Percentiles rank a stretch among this genome's conserved stretches.
These are phyloP conservation scores for Peronospora farinosa DNA, from an alignment of 352 stramenopile species.

Conservation along the genomic window DNA sequence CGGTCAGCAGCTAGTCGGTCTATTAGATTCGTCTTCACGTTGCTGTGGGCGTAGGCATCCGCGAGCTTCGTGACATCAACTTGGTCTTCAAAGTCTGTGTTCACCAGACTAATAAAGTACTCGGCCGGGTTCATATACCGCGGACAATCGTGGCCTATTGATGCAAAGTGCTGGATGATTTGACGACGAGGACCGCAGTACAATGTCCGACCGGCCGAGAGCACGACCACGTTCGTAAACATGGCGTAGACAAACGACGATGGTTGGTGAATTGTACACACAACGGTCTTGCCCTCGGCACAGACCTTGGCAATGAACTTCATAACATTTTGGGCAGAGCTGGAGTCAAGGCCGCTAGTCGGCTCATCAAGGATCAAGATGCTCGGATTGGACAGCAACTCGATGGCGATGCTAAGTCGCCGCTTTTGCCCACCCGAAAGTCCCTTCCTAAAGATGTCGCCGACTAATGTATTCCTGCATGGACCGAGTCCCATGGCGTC, in stretches of 20 bases:
- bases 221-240: constrained; percentile 42
- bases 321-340: constrained; percentile 17
- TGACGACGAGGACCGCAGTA: constrained; percentile 57
- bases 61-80: constrained; percentile 25
- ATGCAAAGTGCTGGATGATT: constrained; percentile 35
- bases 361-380: constrained; percentile 82
- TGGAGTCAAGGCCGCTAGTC: constrained; percentile 42
- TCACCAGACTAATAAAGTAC: constrained; percentile 46
- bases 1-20: constrained; percentile 6
- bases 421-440: constrained; percentile 77
- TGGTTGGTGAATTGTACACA: constrained; percentile 91
- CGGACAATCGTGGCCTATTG: constrained; percentile 29
- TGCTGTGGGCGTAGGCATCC: constrained; percentile 16
- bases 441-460: constrained; percentile 70
- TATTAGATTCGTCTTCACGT: constrained; percentile 1
- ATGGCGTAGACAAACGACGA: constrained; percentile 40
- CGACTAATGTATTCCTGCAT: constrained; percentile 51
- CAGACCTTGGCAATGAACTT: constrained; percentile 21
- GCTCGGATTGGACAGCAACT: constrained; percentile 60
- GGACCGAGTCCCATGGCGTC: constrained; percentile 43
- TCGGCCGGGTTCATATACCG: constrained; percentile 52
- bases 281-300: constrained; percentile 36
- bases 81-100: constrained; percentile 51
- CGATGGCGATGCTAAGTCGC: constrained; percentile 70
- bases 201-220: constrained; percentile 62